phyloP scores from a whole-genome alignment of 768 basidiomycete species.

The Collybia mongolica region DNA sequence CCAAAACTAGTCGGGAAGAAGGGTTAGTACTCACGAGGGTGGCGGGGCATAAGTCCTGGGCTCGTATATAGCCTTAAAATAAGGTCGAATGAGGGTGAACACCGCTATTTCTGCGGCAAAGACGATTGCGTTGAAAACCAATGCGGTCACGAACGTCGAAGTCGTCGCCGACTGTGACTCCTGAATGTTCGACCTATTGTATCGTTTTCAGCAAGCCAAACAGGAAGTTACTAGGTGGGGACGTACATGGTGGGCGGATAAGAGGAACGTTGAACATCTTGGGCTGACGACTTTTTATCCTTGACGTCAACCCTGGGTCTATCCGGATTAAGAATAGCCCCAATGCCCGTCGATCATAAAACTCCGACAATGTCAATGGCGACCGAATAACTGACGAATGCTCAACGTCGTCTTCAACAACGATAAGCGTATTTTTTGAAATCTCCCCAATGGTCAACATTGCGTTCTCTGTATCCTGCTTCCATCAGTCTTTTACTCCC shows the following conservation, averaged over 20 bases:
- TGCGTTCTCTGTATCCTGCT: too few species aligned
- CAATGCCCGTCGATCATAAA: too few species aligned
- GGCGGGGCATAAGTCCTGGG: constrained; percentile 71
- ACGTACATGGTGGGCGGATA: constrained; percentile 21
- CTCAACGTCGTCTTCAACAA: too few species aligned
- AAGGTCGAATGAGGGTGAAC: constrained; percentile 82
- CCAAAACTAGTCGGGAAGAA: background rate
- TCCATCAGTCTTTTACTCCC: too few species aligned
- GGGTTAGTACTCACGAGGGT: constrained; percentile 31
- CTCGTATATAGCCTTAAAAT: constrained; percentile 88
- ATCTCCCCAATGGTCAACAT: too few species aligned
- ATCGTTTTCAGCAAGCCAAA: background rate
- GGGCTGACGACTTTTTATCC: constrained; percentile 4
- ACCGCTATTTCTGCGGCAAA: constrained; percentile 68
- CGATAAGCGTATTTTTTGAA: too few species aligned
- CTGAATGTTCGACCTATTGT: constrained; percentile 34
- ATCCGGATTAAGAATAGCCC: too few species aligned
- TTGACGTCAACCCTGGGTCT: constrained; percentile 17
- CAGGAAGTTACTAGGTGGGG: background rate
- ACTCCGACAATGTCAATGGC: too few species aligned
- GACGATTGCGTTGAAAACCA: constrained; percentile 77
- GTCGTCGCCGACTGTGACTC: constrained; percentile 65
- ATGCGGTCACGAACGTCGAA: constrained; percentile 76
- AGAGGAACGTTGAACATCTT: background rate
- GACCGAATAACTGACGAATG: too few species aligned